Conservation (phyloP, 106 monocot species). For the Allium cepa region DNA sequence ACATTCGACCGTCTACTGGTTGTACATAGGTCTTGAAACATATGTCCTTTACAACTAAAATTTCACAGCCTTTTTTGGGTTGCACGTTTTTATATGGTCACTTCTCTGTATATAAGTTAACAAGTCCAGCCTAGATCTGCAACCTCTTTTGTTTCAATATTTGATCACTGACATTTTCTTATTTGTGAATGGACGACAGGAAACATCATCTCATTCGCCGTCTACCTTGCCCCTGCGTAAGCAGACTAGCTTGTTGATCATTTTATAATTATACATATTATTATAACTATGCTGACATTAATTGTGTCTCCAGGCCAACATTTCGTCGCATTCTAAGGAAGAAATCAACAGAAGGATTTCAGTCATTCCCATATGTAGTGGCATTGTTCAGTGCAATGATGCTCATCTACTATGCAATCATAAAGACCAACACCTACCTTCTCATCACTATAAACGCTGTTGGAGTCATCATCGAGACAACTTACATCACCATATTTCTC, state of each 20-base stretch:
- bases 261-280: not conserved
- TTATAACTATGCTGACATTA: not conserved
- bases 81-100: no score
- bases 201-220: constrained; percentile 6
- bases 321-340: constrained; percentile 2
- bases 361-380: constrained; percentile 12
- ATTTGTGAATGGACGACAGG: not conserved
- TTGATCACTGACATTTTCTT: not conserved
- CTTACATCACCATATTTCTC: constrained; percentile 4
- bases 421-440: constrained; percentile 17
- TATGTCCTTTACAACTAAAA: no score
- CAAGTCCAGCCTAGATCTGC: not conserved
- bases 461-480: constrained; percentile 9
- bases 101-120: no score
- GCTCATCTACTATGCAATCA: constrained; percentile 12
- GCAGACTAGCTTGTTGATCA: not conserved
- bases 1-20: not conserved
- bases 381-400: constrained; percentile 12
- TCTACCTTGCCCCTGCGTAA: constrained; percentile 12
- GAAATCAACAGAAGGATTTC: constrained; percentile 15
- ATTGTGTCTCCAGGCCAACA: constrained; percentile 5
- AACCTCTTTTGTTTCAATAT: not conserved
- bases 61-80: no score
- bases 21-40: no score
- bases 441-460: constrained; percentile 7